Percentiles rank a stretch among this genome's conserved stretches.
phyloP scores from a whole-genome alignment of 2,329 filamentous ascomycete species.

The Penicillium capsulatum region DNA sequence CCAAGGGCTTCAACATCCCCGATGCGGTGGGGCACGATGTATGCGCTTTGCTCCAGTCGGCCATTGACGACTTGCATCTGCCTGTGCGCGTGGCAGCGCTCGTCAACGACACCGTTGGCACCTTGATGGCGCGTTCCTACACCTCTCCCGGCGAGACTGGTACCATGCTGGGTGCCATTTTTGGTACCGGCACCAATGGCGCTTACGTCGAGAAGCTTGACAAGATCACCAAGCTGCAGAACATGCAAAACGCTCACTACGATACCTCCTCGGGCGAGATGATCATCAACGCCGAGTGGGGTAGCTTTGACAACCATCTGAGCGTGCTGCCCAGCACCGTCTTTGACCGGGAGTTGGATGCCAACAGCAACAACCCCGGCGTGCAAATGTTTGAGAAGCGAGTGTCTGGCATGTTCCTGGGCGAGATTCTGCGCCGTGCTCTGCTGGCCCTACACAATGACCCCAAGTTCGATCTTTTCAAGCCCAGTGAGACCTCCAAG shows the following conservation, averaged over 20 bases:
- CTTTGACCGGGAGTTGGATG: slow-evolving; percentile 76
- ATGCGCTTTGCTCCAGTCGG: slow-evolving; percentile 79
- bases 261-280: slow-evolving; percentile 83
- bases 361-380: slow-evolving; percentile 79
- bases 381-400: slow-evolving; percentile 99
- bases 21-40: slow-evolving; percentile 94
- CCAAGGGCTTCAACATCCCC: slow-evolving; percentile 96
- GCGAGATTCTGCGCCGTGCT: slow-evolving; percentile 80
- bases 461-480: slow-evolving; percentile 66
- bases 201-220: slow-evolving; percentile 90
- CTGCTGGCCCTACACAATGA: slow-evolving; percentile 69
- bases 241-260: slow-evolving; percentile 55
- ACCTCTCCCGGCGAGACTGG: slow-evolving; percentile 82
- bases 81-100: slow-evolving; percentile 93
- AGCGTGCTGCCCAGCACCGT: slow-evolving; percentile 79
- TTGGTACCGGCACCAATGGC: slow-evolving; percentile 95
- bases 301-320: slow-evolving; percentile 92
- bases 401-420: slow-evolving; percentile 96
- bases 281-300: slow-evolving; percentile 99
- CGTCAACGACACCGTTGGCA: slow-evolving; percentile 96
- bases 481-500: slow-evolving; percentile 68
- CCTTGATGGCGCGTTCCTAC: slow-evolving; percentile 95
- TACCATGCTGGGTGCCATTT: slow-evolving; percentile 91
- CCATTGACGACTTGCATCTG: slow-evolving; percentile 80
- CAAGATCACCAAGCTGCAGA: slow-evolving; percentile 72